These are phyloP conservation scores for Botrytis medusae DNA, from an alignment of 2,329 filamentous ascomycete genomes.

Conservation along the genomic window DNA sequence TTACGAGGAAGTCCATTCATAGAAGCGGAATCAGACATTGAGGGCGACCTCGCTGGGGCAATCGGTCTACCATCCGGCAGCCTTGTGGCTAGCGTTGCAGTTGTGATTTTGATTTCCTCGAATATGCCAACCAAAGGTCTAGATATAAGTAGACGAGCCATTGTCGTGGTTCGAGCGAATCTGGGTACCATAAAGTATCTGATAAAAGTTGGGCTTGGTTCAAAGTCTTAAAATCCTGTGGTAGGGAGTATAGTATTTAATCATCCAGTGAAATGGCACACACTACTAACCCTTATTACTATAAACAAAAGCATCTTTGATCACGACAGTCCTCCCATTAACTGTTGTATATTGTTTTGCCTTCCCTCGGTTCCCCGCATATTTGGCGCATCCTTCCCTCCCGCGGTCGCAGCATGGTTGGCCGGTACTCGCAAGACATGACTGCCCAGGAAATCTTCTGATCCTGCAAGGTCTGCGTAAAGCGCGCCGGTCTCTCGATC, in stretches of 20 bases:
- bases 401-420: conserved; percentile 49
- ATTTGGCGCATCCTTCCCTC: conserved; percentile 61
- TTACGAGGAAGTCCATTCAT: conserved; percentile 59
- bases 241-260: conserved; percentile 33
- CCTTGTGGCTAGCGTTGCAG: conserved; percentile 59
- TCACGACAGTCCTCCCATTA: conserved; percentile 88
- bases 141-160: conserved; percentile 97
- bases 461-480: conserved; percentile 77
- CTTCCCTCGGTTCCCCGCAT: conserved; percentile 83
- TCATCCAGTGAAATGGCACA: conserved; percentile 4
- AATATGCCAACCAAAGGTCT: conserved; percentile 80
- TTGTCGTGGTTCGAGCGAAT: conserved; percentile 83
- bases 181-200: conserved; percentile 85
- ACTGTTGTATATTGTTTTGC: conserved; percentile 91
- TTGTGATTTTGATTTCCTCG: conserved; percentile 71
- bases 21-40: conserved; percentile 26
- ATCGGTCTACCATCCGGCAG: conserved; percentile 38
- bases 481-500: conserved; percentile 80
- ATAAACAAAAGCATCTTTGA: conserved; percentile 91
- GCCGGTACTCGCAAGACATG: conserved; percentile 87
- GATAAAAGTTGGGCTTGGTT: conserved; percentile 84
- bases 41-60: conserved; percentile 27
- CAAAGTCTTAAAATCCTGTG: conserved; percentile 79
- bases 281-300: conserved; percentile 81
- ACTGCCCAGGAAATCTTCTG: conserved; percentile 93